Evolutionary conservation across 1,284 basidiomycete species (phyloP).

Genomic region (Ustilago trichophora): DNA sequence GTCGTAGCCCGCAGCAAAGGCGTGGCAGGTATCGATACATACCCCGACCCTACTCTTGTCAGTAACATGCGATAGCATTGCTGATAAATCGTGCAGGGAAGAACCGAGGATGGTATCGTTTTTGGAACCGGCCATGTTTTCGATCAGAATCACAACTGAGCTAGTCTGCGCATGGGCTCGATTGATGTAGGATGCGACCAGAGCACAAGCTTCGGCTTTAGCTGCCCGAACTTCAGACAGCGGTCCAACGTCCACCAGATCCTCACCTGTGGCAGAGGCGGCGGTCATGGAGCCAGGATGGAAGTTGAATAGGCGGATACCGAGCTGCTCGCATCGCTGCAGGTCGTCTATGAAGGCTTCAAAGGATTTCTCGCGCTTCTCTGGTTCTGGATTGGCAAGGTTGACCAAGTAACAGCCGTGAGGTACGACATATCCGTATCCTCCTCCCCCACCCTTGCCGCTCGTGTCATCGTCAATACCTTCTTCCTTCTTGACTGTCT

Average conservation of each 20-base stretch:
- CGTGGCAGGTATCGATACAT: slow-evolving; percentile 88
- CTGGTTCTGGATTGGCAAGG: slow-evolving; percentile 81
- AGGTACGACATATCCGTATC: slow-evolving; percentile 76
- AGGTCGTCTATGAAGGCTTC: slow-evolving; percentile 84
- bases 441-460: no score
- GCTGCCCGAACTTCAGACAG: slow-evolving; percentile 68
- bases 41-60: slow-evolving; percentile 81
- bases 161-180: slow-evolving; percentile 77
- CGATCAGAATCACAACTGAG: slow-evolving; percentile 76
- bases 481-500: background rate
- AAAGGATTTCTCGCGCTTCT: slow-evolving; percentile 80
- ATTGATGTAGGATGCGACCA: slow-evolving; percentile 80
- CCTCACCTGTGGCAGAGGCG: slow-evolving; percentile 3
- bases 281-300: slow-evolving; percentile 71
- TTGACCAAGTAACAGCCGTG: slow-evolving; percentile 88
- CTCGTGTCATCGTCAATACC: slow-evolving; percentile 5
- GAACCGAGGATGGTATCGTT: slow-evolving; percentile 79
- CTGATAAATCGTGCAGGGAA: slow-evolving; percentile 75
- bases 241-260: slow-evolving; percentile 71
- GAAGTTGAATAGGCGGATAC: slow-evolving; percentile 81
- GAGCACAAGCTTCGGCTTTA: slow-evolving; percentile 73
- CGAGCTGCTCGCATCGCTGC: slow-evolving; percentile 80
- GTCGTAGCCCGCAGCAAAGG: slow-evolving; percentile 85
- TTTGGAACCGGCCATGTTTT: slow-evolving; percentile 79
- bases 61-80: slow-evolving; percentile 76